These are phyloP conservation scores for Fusarium solani-melongenae DNA, from an alignment of 2,329 filamentous ascomycete genomes.

Conservation along the genomic window DNA sequence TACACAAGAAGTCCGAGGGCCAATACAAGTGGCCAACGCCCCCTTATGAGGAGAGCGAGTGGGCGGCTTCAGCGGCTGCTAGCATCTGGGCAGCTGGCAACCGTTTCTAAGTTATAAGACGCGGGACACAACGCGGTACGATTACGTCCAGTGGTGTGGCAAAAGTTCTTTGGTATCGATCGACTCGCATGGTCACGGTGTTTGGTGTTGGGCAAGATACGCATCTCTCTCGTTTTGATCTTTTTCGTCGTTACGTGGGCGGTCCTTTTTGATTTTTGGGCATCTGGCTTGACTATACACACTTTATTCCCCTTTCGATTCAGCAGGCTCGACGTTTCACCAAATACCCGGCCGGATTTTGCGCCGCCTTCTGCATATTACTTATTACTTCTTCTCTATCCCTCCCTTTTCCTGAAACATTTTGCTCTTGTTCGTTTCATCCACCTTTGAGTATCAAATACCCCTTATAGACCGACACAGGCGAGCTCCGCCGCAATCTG, in stretches of 20 bases:
- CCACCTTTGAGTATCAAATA: conserved; percentile 50
- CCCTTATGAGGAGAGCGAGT: conserved; percentile 93
- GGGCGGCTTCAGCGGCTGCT: conserved; percentile 84
- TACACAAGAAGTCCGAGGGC: conserved; percentile 66
- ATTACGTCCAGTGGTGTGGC: conserved; percentile 41
- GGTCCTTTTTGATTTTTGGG: conserved; percentile 38
- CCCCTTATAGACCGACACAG: conserved; percentile 52
- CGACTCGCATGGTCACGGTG: conserved; percentile 44
- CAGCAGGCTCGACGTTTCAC: conserved; percentile 35
- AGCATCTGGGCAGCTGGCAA: conserved; percentile 82
- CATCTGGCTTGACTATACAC: conserved; percentile 43
- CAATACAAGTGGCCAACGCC: conserved; percentile 91
- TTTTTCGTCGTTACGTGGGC: conserved; percentile 34
- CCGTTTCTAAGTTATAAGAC: conserved; percentile 60
- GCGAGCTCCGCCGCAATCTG: conserved; percentile 44
- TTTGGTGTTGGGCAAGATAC: conserved; percentile 44
- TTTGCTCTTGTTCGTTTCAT: conserved; percentile 41
- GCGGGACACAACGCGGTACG: conserved; percentile 12
- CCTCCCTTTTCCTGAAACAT: conserved; percentile 29
- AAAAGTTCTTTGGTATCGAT: conserved; percentile 41
- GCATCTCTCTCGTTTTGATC: conserved; percentile 27
- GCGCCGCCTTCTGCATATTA: conserved; percentile 38
- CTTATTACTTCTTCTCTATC: conserved; percentile 35
- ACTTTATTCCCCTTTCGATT: conserved; percentile 45
- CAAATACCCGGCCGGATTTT: conserved; percentile 44